Evolutionary conservation across 1,284 basidiomycete species (phyloP), one percentile per base, ranked within the genome.

Genomic region (Heimioporus retisporus): DNA sequence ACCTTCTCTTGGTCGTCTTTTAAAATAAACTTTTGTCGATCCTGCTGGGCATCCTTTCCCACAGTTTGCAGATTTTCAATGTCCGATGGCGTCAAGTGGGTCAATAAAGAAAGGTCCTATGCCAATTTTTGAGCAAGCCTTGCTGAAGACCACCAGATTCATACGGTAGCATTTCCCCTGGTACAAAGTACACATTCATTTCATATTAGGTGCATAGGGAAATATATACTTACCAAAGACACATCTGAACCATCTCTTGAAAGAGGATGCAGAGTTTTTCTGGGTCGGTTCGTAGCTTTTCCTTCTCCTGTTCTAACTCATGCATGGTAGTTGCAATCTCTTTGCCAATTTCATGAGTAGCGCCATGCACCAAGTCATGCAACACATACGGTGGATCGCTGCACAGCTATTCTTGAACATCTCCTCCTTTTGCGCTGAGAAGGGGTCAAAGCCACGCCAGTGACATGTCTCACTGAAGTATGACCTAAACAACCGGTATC

Each of bases 381-480:
- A 16, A 51, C 63, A 80, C 80, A 71, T 69, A 93, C 94, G 88
- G 71, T 93, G 88, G 67, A 97, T 94, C 1, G 93, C 93, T 16
- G 84, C 84, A 1, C 91, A 91, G 57, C 93, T 95, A 53, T 93
- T 92, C 73, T 88, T 86, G 84, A 98, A 98, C 4, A 94, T 94
- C 55, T 91, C 88, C 60, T 90, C 81, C 81, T 99, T 99, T 77
- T 94, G 92, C 3, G 82, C 75, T 59, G 88, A 85, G 82, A 99
- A 99, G 0, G 96, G 96, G 74, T 99, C 97, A 73, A 91, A 95
- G 21, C 83, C 72, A 59, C 82, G 83, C 96, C 96, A 99, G 73
- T 92, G 86, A 54, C 80, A 80, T 4, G 93, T 93, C 66, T 85
- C 81, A 1, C 88, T 84, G 75, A 98, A 95, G 76, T 90, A 91